phyloP scores from a whole-genome alignment of 371 early-diverging fungal genomes.

The Neoconidiobolus thromboides region DNA sequence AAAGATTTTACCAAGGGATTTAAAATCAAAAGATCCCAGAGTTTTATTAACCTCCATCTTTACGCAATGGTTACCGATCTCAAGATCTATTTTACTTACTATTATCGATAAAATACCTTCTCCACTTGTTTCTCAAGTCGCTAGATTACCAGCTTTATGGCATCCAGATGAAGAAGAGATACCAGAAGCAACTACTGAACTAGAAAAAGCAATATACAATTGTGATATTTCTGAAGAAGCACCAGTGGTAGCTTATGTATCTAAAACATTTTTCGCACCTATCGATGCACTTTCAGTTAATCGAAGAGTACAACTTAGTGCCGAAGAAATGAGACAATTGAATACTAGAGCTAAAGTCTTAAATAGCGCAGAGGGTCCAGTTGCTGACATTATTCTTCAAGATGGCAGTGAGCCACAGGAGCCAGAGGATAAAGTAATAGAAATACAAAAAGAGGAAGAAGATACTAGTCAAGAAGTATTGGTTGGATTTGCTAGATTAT shows the following conservation, averaged over 20 bases:
- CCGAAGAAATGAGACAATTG: slow-evolving; percentile 79
- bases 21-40: slow-evolving; percentile 67
- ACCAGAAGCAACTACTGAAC: slow-evolving; percentile 17
- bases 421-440: slow-evolving; percentile 15
- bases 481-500: slow-evolving; percentile 85
- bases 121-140: slow-evolving; percentile 60
- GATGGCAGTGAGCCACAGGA: slow-evolving; percentile 8
- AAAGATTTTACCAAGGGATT: slow-evolving; percentile 74
- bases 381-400: slow-evolving; percentile 12
- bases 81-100: slow-evolving; percentile 49
- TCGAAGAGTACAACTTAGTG: slow-evolving; percentile 43
- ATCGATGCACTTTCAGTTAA: slow-evolving; percentile 49
- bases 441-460: slow-evolving; percentile 13
- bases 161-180: slow-evolving; percentile 26
- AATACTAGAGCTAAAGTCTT: slow-evolving; percentile 27
- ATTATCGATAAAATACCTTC: slow-evolving; percentile 79
- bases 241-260: slow-evolving; percentile 67
- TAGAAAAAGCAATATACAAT: slow-evolving; percentile 37
- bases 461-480: slow-evolving; percentile 23
- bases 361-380: slow-evolving; percentile 12
- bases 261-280: slow-evolving; percentile 83
- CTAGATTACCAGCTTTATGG: slow-evolving; percentile 60
- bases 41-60: slow-evolving; percentile 57
- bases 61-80: slow-evolving; percentile 63
- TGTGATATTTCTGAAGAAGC: slow-evolving; percentile 29